phyloP scores from a whole-genome alignment of 495 filamentous ascomycete species.

The Neurospora tetrasperma region DNA sequence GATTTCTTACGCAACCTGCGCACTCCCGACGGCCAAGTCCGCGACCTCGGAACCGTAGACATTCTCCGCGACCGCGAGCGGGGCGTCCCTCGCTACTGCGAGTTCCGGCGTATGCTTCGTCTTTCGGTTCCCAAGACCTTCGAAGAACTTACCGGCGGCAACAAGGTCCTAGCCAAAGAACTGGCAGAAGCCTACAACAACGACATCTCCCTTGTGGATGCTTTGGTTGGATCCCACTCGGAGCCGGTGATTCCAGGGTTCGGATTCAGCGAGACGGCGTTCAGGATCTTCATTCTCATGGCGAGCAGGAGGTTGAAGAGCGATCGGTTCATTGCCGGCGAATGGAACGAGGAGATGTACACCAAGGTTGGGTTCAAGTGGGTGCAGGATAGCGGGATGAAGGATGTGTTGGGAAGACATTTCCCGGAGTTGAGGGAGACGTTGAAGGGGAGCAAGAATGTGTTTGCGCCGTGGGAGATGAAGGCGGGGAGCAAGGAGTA shows the following conservation, averaged over 20 bases:
- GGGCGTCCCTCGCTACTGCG: constrained; percentile 36
- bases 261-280: constrained; percentile 34
- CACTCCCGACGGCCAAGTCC: constrained; percentile 21
- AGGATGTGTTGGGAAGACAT: constrained; percentile 24
- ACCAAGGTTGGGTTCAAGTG: constrained; percentile 30
- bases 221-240: constrained; percentile 26
- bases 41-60: constrained; percentile 34
- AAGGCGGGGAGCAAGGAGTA: constrained; percentile 17
- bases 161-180: constrained; percentile 20
- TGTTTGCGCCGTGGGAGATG: constrained; percentile 31
- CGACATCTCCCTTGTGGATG: constrained; percentile 29
- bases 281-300: constrained; percentile 31
- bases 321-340: constrained; percentile 30
- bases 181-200: constrained; percentile 21
- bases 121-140: constrained; percentile 22
- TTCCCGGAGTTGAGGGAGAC: constrained; percentile 24
- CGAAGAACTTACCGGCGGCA: constrained; percentile 25
- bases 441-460: constrained; percentile 20
- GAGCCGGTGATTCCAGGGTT: constrained; percentile 34
- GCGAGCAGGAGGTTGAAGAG: constrained; percentile 28
- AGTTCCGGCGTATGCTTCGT: constrained; percentile 33
- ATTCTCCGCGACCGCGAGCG: constrained; percentile 37
- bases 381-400: constrained; percentile 29
- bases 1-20: constrained; percentile 27
- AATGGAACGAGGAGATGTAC: constrained; percentile 27